Base-by-base conservation (phyloP, 2,329 filamentous ascomycete genomes). In the Beauveria pseudobassiana region DNA sequence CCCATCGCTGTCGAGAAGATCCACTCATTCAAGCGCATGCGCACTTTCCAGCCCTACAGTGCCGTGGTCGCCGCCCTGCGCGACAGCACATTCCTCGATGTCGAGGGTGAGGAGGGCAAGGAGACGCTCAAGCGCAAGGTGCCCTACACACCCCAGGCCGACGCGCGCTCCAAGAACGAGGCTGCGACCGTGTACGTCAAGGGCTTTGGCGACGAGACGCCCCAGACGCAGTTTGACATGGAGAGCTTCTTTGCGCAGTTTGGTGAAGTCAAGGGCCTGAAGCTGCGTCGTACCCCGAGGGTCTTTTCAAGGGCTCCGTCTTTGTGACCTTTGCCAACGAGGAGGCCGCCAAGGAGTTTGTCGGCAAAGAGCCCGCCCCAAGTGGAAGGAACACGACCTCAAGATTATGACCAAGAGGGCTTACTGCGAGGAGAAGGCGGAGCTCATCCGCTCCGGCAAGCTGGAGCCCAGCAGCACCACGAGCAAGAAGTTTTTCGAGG, bases 21-120 rank as follows among this genome's bases (percentile, higher is more conserved):
- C 67, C 86, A 87, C 80, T 87, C 80, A 57, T 99, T 99, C 83
- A 93, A 93, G 78, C 92, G 96, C 74, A 99, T 99, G 96, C 88
- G 87, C 67, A 89, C 88, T 69, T 99, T 98, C 84, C 87, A 95
- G 77, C 91, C 91, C 48, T 93, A 92, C 78, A 86, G 84, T 61
- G 88, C 89, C 62, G 84, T 99, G 49, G 87, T 97, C 64, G 86
- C 86, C 59, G 93, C 95, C 42, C 84, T 98, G 58, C 89, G 88
- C 74, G 84, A 89, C 24, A 95, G 90, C 77, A 81, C 82, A 34
- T 77, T 87, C 63, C 81, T 99, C 55, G 84, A 89, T 7, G 76
- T 98, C 60, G 82, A 84, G 61, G 91, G 95, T 59, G 81, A 88
- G 67, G 85, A 92, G 66, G 87, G 87, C 64, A 75, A 86, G 65